Percentiles rank a stretch among this genome's conserved stretches.
Conservation (phyloP, 2,329 filamentous ascomycete genomes). For the Zymoseptoria brevis region DNA sequence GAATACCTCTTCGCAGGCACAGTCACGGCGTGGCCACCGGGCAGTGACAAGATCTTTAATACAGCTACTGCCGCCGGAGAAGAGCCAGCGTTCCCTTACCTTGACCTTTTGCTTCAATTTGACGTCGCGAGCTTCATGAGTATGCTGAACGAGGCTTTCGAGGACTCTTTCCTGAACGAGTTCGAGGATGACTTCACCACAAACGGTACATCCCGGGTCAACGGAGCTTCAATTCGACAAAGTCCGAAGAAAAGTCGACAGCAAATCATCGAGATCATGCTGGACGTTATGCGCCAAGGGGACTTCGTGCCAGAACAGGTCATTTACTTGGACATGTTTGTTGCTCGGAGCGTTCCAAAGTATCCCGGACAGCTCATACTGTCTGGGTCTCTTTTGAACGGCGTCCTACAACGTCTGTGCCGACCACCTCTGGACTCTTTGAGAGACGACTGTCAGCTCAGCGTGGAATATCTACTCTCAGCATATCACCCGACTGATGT, state of each 20-base stretch:
- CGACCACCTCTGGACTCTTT: conserved; percentile 72
- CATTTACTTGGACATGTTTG: conserved; percentile 97
- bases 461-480: conserved; percentile 87
- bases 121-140: conserved; percentile 90
- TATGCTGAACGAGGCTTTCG: conserved; percentile 92
- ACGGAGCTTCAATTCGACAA: conserved; percentile 17
- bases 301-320: conserved; percentile 74
- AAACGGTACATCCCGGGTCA: conserved; percentile 21
- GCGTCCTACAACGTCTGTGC: conserved; percentile 74
- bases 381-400: conserved; percentile 75
- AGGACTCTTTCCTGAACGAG: conserved; percentile 82
- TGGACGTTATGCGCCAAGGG: conserved; percentile 76
- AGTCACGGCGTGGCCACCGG: conserved; percentile 65
- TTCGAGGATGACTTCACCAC: conserved; percentile 45
- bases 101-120: conserved; percentile 76
- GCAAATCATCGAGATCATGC: conserved; percentile 81
- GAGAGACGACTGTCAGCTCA: conserved; percentile 91
- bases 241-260: conserved; percentile 63
- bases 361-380: conserved; percentile 93
- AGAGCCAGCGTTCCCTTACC: conserved; percentile 75
- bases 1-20: conserved; percentile 88
- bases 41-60: conserved; percentile 51
- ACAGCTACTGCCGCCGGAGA: conserved; percentile 48
- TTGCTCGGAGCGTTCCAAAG: conserved; percentile 90
- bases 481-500: conserved; percentile 86